A percentile compares a stretch with the other conserved stretches of the same genome.
Conservation (phyloP, 768 basidiomycete species). For the Nidularia sp. region DNA sequence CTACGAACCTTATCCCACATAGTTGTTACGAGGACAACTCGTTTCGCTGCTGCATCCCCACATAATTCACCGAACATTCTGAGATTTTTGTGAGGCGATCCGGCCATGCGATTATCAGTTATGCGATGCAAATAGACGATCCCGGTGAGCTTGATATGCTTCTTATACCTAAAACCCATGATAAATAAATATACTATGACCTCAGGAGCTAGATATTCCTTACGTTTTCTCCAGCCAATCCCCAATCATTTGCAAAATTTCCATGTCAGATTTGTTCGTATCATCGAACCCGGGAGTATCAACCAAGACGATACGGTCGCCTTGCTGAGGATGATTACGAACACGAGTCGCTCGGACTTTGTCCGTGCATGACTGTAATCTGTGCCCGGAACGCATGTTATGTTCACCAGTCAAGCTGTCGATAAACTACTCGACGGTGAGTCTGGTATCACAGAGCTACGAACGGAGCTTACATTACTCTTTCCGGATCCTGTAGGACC, state of each 20-base stretch:
- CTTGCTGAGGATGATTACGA: conserved; percentile 6
- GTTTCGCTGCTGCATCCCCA: conserved; percentile 34
- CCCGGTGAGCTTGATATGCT: conserved; percentile 24
- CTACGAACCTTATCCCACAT: conserved; percentile 38
- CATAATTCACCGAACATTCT: conserved; percentile 45
- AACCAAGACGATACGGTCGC: conserved; percentile 14
- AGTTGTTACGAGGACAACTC: conserved; percentile 44
- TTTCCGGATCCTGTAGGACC: conserved; percentile 24
- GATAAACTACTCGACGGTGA: conserved; percentile 13
- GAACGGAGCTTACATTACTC: conserved; percentile 14
- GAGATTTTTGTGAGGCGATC: conserved; percentile 37
- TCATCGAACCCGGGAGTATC: conserved; percentile 25
- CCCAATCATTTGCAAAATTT: conserved; percentile 17
- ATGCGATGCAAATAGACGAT: conserved; percentile 45
- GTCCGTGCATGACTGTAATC: conserved; percentile 12
- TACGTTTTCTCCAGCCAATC: conserved; percentile 17
- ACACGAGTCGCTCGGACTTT: conserved; percentile 11
- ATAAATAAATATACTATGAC: neutral
- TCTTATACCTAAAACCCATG: conserved; percentile 12
- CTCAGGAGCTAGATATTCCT: neutral
- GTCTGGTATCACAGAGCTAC: neutral
- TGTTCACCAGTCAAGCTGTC: conserved; percentile 7
- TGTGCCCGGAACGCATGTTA: conserved; percentile 10
- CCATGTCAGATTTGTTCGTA: conserved; percentile 11
- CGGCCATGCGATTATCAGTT: conserved; percentile 32